Percentiles rank a stretch among this genome's conserved stretches.
phyloP scores from a whole-genome alignment of 345 rosid genomes.

The Citrus hindsii region DNA sequence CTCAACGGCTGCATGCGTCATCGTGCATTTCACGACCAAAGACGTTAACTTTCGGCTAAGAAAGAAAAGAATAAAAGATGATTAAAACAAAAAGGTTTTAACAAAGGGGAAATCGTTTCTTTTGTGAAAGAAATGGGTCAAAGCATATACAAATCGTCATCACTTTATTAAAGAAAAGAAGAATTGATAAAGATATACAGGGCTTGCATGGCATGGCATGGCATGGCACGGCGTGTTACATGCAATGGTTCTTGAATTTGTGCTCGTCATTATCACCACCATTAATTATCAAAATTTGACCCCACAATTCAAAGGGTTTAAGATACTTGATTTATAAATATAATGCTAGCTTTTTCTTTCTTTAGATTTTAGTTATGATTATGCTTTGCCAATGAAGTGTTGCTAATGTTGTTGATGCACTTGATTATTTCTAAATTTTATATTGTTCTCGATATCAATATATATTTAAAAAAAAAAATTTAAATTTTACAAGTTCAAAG shows the following conservation, averaged over 20 bases:
- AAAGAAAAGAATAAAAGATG: neutral
- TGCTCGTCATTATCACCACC: neutral
- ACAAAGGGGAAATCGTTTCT: neutral
- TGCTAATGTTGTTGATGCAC: neutral
- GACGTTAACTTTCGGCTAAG: neutral
- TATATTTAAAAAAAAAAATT: too few relatives aligned
- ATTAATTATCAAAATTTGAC: neutral
- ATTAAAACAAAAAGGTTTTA: too few relatives aligned
- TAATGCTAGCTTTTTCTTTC: too few relatives aligned
- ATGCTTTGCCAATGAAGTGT: neutral
- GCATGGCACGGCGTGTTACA: neutral
- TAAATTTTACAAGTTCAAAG: neutral
- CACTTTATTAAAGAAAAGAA: neutral
- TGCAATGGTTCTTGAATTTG: neutral
- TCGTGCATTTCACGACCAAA: too few relatives aligned
- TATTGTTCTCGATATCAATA: neutral
- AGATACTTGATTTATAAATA: too few relatives aligned
- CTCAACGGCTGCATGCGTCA: too few relatives aligned
- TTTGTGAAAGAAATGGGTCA: neutral
- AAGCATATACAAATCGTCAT: neutral
- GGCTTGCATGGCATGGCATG: neutral
- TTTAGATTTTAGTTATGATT: neutral
- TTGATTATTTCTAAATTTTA: neutral
- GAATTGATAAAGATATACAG: neutral
- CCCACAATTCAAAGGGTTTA: neutral